Base-by-base conservation (phyloP, 2,329 filamentous ascomycete genomes). In the Xylaria hypoxylon region DNA sequence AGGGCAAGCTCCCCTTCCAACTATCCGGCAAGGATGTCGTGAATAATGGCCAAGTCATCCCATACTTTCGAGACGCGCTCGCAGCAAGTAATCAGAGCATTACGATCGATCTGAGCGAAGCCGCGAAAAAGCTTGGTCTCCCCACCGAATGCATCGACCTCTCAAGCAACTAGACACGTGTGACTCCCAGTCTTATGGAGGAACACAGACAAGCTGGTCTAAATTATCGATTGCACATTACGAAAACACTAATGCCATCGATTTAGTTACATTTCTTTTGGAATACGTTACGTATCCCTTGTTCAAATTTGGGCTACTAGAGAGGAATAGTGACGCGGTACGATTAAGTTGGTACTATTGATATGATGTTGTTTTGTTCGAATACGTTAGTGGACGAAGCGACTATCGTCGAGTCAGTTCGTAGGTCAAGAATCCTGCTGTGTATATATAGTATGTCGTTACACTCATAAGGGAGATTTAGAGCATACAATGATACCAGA, bases 21-120 rank as follows among this genome's bases (percentile, higher is more conserved):
- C 82, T 90, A 62, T 76, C 80, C 6, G 88, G 87, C 59, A 81
- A 83, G 62, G 78, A 80, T 33, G 87, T 88, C 66, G 71, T 79
- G 50, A 84, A 85, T 75, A 66, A 83, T 68, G 86, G 84, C 65
- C 74, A 87, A 74, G 77, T 81, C 51, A 77, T 91, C 59, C 75
- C 78, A 42, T 90, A 90, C 77, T 89, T 86, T 67, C 80, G 83
- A 65, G 79, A 84, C 19, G 86, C 87, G 24, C 82, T 91, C 28
- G 80, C 79, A 65, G 79, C 81, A 50, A 81, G 79, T 66, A 85
- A 85, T 67, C 80, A 86, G 74, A 83, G 81, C 47, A 76, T 89
- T 55, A 74, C 82, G 28, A 82, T 91, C 68, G 79, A 88, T 70
- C 48, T 69, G 7, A 50, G 61, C 24, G 42, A 64, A 3, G 67